Percentiles rank a stretch among this genome's conserved stretches.
These are phyloP conservation scores for Zygnema circumcarinatum DNA, from an alignment of 139 green algal species.

Conservation along the genomic window DNA sequence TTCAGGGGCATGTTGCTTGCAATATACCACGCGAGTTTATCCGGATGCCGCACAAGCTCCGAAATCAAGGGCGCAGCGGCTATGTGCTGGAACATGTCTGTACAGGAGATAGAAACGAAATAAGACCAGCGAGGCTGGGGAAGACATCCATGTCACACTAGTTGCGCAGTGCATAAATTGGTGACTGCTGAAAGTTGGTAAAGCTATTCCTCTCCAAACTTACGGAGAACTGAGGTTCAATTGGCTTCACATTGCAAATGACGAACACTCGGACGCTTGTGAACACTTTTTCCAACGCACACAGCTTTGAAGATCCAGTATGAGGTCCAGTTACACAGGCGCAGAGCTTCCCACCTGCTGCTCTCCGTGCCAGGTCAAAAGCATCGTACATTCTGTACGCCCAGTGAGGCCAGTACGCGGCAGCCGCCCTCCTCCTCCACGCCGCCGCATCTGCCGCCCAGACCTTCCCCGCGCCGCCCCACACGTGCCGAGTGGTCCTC, in stretches of 20 bases:
- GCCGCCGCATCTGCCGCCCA: slow-evolving; percentile 28
- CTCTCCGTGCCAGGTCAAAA: slow-evolving; percentile 40
- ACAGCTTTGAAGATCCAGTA: not conserved
- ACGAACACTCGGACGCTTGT: not conserved
- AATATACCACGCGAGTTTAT: slow-evolving; percentile 43
- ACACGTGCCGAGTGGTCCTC: slow-evolving; percentile 36
- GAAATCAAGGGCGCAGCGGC: not conserved
- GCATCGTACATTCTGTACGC: slow-evolving; percentile 57
- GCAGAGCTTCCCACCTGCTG: slow-evolving; percentile 40
- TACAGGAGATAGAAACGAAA: not conserved
- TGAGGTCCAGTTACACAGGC: not conserved
- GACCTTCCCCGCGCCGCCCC: not conserved
- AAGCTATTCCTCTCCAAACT: too few relatives aligned
- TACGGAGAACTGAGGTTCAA: too few relatives aligned
- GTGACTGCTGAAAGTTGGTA: too few relatives aligned
- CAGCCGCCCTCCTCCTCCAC: slow-evolving; percentile 22
- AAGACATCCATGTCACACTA: not conserved
- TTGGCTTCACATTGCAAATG: too few relatives aligned
- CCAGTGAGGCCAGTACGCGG: slow-evolving; percentile 47
- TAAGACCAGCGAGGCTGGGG: not conserved
- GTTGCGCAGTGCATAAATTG: not conserved
- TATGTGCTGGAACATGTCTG: slow-evolving; percentile 48
- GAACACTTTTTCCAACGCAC: not conserved
- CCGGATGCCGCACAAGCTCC: slow-evolving; percentile 21
- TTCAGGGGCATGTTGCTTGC: slow-evolving; percentile 45